A percentile compares a stretch with the other conserved stretches of the same genome.
These are phyloP conservation scores for Lecanicillium sp. DNA, from an alignment of 2,329 filamentous ascomycete genomes.

Conservation along the genomic window DNA sequence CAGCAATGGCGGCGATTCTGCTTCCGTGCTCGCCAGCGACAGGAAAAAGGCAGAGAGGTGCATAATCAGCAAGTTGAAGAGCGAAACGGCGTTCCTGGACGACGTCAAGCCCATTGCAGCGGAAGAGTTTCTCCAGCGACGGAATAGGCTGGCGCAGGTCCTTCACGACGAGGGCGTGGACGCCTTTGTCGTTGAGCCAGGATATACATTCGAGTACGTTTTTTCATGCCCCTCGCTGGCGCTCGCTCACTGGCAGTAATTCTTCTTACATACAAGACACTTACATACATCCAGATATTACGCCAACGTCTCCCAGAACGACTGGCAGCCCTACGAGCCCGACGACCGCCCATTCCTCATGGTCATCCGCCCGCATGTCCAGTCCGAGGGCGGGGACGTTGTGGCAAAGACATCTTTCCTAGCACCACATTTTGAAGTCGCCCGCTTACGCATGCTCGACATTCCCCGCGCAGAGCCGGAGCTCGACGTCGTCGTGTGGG, in stretches of 20 bases:
- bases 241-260: not conserved
- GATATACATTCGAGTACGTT: slow-evolving; percentile 53
- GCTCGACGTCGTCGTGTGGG: slow-evolving; percentile 52
- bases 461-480: slow-evolving; percentile 46
- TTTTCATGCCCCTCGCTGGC: not conserved
- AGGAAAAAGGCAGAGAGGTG: slow-evolving; percentile 31
- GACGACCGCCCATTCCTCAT: slow-evolving; percentile 60
- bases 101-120: slow-evolving; percentile 39
- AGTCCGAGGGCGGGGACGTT: slow-evolving; percentile 30
- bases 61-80: slow-evolving; percentile 45
- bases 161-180: slow-evolving; percentile 45
- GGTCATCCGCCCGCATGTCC: slow-evolving; percentile 46
- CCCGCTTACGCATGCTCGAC: slow-evolving; percentile 49
- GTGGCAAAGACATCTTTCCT: slow-evolving; percentile 52
- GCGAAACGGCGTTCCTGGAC: slow-evolving; percentile 46
- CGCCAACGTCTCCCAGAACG: slow-evolving; percentile 52
- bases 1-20: not conserved
- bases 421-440: slow-evolving; percentile 55
- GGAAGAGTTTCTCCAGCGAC: slow-evolving; percentile 48
- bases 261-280: slow-evolving; percentile 1
- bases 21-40: too few species aligned
- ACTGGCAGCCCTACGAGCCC: slow-evolving; percentile 62
- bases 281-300: slow-evolving; percentile 38
- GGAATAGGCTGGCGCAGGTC: slow-evolving; percentile 50
- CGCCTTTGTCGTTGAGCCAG: slow-evolving; percentile 57